Evolutionary conservation across 148 eudicot genomes (phyloP).

Genomic region (Vaccinium macrocarpon): DNA sequence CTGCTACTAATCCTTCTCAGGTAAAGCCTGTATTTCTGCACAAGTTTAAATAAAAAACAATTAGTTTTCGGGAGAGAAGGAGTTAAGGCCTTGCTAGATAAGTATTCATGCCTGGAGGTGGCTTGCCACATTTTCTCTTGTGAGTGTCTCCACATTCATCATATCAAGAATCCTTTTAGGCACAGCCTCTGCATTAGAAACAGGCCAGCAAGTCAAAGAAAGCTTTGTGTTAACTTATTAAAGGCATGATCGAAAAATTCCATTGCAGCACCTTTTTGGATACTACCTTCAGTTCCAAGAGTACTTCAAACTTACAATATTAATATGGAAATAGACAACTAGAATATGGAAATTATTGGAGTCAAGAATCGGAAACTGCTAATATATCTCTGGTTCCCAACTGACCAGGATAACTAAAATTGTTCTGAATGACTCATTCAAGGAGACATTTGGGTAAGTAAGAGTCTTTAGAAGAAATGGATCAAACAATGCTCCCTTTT

Average conservation of each 20-base stretch:
- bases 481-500: neutral
- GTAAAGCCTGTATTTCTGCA: constrained; percentile 73
- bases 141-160: constrained; percentile 84
- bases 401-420: neutral
- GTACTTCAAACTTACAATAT: neutral
- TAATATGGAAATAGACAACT: neutral
- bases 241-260: neutral
- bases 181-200: constrained; percentile 68
- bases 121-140: constrained; percentile 97
- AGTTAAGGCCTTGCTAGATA: neutral
- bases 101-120: constrained; percentile 68
- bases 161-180: constrained; percentile 93
- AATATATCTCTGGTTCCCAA: neutral
- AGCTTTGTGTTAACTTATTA: neutral
- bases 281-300: neutral
- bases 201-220: neutral
- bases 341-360: neutral
- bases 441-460: neutral
- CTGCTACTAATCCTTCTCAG: constrained; percentile 49
- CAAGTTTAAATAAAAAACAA: neutral
- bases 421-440: neutral
- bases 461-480: neutral
- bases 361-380: neutral
- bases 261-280: neutral
- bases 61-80: neutral